Conservation (phyloP, 371 early-diverging fungal species). For the Ordospora pajunii region DNA sequence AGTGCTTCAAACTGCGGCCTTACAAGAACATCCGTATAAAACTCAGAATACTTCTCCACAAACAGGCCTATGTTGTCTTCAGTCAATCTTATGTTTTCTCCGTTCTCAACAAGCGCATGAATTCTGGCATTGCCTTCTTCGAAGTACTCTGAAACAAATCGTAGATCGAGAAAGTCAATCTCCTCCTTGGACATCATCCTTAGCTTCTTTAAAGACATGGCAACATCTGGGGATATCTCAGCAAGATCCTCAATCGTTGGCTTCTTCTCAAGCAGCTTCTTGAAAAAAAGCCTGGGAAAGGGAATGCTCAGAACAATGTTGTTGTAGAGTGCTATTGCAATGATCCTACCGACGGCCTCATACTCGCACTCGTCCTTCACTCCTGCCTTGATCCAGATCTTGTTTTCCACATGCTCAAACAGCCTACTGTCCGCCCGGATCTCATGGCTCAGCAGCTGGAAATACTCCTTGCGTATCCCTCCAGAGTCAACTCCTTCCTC, state of each 20-base stretch:
- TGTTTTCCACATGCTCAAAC: conserved; percentile 63
- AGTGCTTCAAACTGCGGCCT: conserved; percentile 74
- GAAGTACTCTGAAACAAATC: conserved; percentile 22
- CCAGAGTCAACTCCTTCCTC: conserved; percentile 74
- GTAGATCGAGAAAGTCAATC: conserved; percentile 66
- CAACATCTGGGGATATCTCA: conserved; percentile 63
- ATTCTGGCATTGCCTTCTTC: conserved; percentile 3
- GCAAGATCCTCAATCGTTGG: conserved; percentile 66
- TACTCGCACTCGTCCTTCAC: conserved; percentile 61
- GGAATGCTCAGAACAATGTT: conserved; percentile 65
- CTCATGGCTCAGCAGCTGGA: conserved; percentile 64
- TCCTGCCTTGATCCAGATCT: conserved; percentile 63
- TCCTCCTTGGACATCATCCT: conserved; percentile 65
- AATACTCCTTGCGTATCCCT: conserved; percentile 67
- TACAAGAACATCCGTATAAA: conserved; percentile 69
- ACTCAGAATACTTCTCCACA: conserved; percentile 70
- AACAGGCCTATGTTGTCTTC: conserved; percentile 65
- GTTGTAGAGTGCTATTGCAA: conserved; percentile 71
- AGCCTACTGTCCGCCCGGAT: conserved; percentile 55
- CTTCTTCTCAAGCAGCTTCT: conserved; percentile 69
- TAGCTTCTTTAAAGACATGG: conserved; percentile 59
- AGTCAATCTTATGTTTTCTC: conserved; percentile 64
- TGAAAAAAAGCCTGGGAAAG: conserved; percentile 64
- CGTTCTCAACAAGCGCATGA: conserved; percentile 62
- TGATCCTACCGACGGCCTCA: conserved; percentile 64